Evolutionary conservation across 1,139 yeast species (phyloP), one percentile per base, ranked within the genome.

Genomic region (Lodderomyces beijingensis): DNA sequence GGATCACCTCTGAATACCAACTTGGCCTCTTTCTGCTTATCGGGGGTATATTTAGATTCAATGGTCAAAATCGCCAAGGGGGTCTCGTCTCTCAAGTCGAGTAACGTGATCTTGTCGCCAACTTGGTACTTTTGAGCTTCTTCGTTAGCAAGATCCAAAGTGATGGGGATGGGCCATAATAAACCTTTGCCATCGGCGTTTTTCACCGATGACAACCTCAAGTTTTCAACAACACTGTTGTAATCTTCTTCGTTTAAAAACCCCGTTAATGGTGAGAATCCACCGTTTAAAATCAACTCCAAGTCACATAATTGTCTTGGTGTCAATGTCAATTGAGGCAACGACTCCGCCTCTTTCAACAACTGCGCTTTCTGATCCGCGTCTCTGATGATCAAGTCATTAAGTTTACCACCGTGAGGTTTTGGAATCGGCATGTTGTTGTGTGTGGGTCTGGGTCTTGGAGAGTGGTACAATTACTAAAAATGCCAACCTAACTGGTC

Each of bases 1-100:
- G 95, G 91, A 58, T 89, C 97, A 43, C 97, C 97, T 57, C 97
- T 78, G 65, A 88, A 89, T 16, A 88, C 96, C 51, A 80, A 72
- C 45, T 77, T 62, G 37, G 96, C 96, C 65, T 89, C 97, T 25
- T 55, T 55, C 35, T 65, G 51, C 69, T 89, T 89, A 62, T 89
- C 71, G 45, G 96, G 96, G 49, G 70, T 70, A 65, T 83, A 89
- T 30, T 86, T 76, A 41, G 89, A 93, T 37, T 73, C 79, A 26
- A 89, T 70, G 5, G 91, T 79, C 51, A 89, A 62, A 44, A 89
- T 78, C 22, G 96, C 96, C 49, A 89, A 67, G 2, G 87, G 77
- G 32, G 74, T 65, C 48, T 82, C 87, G 56, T 86, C 93, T 56
- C 96, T 82, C 56, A 80, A 78, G 58, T 89, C 97, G 42, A 79